Evolutionary conservation across 2,329 filamentous ascomycete species (phyloP).

Genomic region (Verticillium alfalfae): DNA sequence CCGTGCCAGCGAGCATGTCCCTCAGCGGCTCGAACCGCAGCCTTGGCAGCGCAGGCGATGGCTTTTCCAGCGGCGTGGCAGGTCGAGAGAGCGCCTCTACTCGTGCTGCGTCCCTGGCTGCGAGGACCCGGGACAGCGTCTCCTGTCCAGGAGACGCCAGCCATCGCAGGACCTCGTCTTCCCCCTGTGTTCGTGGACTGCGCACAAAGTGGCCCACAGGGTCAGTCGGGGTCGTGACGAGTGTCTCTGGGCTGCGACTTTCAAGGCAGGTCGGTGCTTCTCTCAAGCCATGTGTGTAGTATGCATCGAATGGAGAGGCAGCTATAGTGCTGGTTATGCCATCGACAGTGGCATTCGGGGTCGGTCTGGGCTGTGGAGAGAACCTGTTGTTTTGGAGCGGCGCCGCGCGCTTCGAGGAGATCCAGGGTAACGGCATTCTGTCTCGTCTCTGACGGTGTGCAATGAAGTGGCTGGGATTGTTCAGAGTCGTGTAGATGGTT

Average conservation of each 20-base stretch:
- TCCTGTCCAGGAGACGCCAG: neutral
- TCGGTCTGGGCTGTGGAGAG: neutral
- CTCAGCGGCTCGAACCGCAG: neutral
- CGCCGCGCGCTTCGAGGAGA: neutral
- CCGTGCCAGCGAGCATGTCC: neutral
- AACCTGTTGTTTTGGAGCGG: neutral
- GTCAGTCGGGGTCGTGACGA: neutral
- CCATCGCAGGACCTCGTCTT: neutral
- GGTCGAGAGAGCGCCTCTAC: neutral
- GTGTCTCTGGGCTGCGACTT: neutral
- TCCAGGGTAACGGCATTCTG: neutral
- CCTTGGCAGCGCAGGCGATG: neutral
- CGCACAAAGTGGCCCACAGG: no score
- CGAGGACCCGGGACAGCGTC: neutral
- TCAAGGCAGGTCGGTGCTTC: neutral
- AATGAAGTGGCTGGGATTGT: neutral
- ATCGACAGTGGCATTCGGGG: neutral
- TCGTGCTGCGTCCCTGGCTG: neutral
- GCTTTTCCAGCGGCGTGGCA: neutral
- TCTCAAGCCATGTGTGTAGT: neutral
- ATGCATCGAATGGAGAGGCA: neutral
- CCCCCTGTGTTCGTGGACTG: neutral
- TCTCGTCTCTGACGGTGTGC: neutral
- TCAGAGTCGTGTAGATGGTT: no score
- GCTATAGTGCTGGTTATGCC: neutral